These are phyloP conservation scores for Dentiscutata heterogama DNA, from an alignment of 371 early-diverging fungal species.

Conservation along the genomic window DNA sequence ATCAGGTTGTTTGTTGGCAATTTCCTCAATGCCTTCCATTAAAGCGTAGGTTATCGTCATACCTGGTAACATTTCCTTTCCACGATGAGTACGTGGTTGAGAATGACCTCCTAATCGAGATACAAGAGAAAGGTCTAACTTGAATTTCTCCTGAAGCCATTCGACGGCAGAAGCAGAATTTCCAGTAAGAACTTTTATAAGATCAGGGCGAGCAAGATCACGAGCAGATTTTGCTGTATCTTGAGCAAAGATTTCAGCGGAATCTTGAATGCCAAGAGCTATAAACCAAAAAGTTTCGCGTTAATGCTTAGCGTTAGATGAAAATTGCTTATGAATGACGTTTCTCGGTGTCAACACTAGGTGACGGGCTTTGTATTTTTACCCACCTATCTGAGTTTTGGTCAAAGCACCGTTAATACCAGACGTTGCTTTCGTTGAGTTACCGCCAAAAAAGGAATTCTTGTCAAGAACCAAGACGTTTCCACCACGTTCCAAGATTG, in stretches of 20 bases:
- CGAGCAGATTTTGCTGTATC: slow-evolving; percentile 92
- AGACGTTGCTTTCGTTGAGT: slow-evolving; percentile 96
- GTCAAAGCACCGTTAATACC: slow-evolving; percentile 97
- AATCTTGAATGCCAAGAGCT: slow-evolving; percentile 77
- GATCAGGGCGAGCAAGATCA: slow-evolving; percentile 84
- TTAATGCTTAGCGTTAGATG: slow-evolving; percentile 51
- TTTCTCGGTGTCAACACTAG: neutral
- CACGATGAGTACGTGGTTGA: slow-evolving; percentile 95
- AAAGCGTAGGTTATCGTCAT: slow-evolving; percentile 96
- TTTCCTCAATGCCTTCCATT: slow-evolving; percentile 88
- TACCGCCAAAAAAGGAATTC: slow-evolving; percentile 92
- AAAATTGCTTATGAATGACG: neutral
- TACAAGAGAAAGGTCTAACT: slow-evolving; percentile 87
- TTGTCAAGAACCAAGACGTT: slow-evolving; percentile 90
- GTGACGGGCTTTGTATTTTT: neutral
- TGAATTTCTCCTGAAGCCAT: slow-evolving; percentile 93
- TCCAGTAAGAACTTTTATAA: slow-evolving; percentile 89
- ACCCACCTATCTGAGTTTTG: slow-evolving; percentile 75
- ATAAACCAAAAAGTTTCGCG: neutral
- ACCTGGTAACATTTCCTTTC: slow-evolving; percentile 93
- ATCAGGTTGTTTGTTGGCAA: slow-evolving; percentile 72
- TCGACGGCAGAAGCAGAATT: slow-evolving; percentile 90
- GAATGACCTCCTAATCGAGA: slow-evolving; percentile 93
- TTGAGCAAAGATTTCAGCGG: slow-evolving; percentile 86
- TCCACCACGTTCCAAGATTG: slow-evolving; percentile 86